phyloP scores from a whole-genome alignment of 179 eudicot genomes.

The Heliamphora pulchella region DNA sequence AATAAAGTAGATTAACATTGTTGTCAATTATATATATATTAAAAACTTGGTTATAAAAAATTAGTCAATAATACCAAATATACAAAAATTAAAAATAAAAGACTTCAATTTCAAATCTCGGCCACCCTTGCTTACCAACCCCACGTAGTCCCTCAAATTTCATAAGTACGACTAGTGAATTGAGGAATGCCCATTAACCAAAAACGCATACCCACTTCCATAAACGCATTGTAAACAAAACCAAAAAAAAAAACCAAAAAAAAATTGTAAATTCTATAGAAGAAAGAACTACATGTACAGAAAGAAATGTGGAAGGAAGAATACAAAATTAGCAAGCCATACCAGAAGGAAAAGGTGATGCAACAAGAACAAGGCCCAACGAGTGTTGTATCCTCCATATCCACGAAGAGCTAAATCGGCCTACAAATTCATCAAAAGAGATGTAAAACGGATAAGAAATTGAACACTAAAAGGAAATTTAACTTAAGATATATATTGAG shows the following conservation, averaged over 20 bases:
- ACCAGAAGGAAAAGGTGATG: slow-evolving; percentile 81
- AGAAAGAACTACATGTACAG: background rate
- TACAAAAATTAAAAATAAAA: no score
- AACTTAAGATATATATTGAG: no score
- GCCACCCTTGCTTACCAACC: background rate
- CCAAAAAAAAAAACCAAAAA: no score
- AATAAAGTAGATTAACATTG: no score
- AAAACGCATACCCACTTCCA: background rate
- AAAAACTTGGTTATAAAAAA: no score
- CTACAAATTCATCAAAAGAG: slow-evolving; percentile 25
- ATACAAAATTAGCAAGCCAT: slow-evolving; percentile 6
- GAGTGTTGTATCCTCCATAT: slow-evolving; percentile 81
- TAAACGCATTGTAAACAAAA: no score
- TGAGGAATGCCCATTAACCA: background rate
- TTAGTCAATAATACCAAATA: no score
- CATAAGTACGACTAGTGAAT: background rate
- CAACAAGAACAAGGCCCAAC: slow-evolving; percentile 84
- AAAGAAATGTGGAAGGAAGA: background rate
- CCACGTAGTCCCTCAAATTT: background rate
- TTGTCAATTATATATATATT: no score
- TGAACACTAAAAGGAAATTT: no score
- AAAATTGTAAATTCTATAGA: background rate
- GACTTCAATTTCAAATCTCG: no score
- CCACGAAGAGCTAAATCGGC: slow-evolving; percentile 82
- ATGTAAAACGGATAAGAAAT: no score